phyloP scores from a whole-genome alignment of 2,329 filamentous ascomycete genomes.

The Thielaviopsis euricoi region DNA sequence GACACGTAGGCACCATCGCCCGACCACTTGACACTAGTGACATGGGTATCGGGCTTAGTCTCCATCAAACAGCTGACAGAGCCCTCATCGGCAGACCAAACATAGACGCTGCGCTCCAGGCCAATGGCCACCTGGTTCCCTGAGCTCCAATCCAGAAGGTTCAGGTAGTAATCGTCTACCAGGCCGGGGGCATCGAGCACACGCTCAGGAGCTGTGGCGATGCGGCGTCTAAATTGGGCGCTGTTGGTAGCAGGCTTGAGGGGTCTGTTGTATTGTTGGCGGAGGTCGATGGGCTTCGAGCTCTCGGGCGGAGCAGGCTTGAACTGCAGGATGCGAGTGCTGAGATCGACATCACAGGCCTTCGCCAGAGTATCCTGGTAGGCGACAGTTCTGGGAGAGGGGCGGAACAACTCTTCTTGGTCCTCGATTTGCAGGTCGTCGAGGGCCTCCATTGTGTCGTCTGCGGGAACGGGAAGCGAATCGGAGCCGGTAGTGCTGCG shows the following conservation, averaged over 20 bases:
- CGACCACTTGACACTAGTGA: slow-evolving; percentile 98
- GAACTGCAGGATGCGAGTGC: slow-evolving; percentile 92
- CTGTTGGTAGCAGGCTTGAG: slow-evolving; percentile 62
- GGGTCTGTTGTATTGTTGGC: slow-evolving; percentile 94
- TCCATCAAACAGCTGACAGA: slow-evolving; percentile 79
- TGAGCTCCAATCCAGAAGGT: slow-evolving; percentile 95
- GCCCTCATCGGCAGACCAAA: slow-evolving; percentile 94
- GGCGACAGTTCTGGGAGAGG: slow-evolving; percentile 72
- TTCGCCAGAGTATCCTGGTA: slow-evolving; percentile 84
- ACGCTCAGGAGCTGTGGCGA: slow-evolving; percentile 87
- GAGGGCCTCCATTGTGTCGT: slow-evolving; percentile 64
- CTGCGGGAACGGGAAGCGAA: slow-evolving; percentile 61
- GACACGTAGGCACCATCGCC: slow-evolving; percentile 92
- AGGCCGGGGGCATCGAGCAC: slow-evolving; percentile 92
- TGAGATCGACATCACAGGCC: slow-evolving; percentile 82
- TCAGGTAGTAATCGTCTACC: slow-evolving; percentile 97
- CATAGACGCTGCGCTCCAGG: slow-evolving; percentile 89
- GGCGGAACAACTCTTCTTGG: slow-evolving; percentile 54
- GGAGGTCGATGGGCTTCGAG: slow-evolving; percentile 92
- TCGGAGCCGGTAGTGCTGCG: slow-evolving; percentile 47
- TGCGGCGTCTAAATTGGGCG: slow-evolving; percentile 77
- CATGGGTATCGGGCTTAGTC: slow-evolving; percentile 77
- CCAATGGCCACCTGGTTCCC: slow-evolving; percentile 97
- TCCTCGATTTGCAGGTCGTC: slow-evolving; percentile 62
- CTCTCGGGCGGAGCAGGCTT: slow-evolving; percentile 97